Conservation (phyloP, 345 rosid genomes). For the Geranium brycei region DNA sequence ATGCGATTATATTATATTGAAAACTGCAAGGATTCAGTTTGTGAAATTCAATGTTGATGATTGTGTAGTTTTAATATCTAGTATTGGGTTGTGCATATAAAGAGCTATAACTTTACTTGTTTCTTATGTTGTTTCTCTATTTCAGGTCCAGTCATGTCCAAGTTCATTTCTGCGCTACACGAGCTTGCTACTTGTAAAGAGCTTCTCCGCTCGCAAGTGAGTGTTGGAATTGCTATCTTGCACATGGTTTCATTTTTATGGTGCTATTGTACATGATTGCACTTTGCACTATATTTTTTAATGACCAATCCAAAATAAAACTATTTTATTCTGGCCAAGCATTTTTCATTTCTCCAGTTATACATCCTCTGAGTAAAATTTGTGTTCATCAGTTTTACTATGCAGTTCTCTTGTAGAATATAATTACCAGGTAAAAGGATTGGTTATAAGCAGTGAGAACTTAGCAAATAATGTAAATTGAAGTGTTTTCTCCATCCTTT, state of each 20-base stretch:
- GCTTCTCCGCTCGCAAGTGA: slow-evolving; percentile 75
- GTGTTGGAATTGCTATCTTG: slow-evolving; percentile 14
- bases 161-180: slow-evolving; percentile 54
- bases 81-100: not conserved
- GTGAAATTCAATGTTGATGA: not conserved
- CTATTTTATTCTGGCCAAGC: not conserved
- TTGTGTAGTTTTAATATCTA: not conserved
- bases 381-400: too few relatives aligned
- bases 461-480: too few relatives aligned
- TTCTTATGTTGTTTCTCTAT: slow-evolving; percentile 14
- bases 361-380: too few relatives aligned
- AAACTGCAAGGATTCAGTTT: not conserved
- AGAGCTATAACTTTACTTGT: not conserved
- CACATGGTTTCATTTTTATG: slow-evolving; percentile 1
- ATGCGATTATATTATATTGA: too few relatives aligned
- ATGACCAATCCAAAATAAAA: not conserved
- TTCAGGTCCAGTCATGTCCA: slow-evolving; percentile 66
- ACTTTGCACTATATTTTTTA: not conserved
- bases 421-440: too few relatives aligned
- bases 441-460: too few relatives aligned
- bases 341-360: not conserved
- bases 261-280: not conserved
- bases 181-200: slow-evolving; percentile 73
- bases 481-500: too few relatives aligned
- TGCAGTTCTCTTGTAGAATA: too few relatives aligned